These are phyloP conservation scores for Candida silvicultrix DNA, from an alignment of 805 yeast genomes.

Conservation along the genomic window DNA sequence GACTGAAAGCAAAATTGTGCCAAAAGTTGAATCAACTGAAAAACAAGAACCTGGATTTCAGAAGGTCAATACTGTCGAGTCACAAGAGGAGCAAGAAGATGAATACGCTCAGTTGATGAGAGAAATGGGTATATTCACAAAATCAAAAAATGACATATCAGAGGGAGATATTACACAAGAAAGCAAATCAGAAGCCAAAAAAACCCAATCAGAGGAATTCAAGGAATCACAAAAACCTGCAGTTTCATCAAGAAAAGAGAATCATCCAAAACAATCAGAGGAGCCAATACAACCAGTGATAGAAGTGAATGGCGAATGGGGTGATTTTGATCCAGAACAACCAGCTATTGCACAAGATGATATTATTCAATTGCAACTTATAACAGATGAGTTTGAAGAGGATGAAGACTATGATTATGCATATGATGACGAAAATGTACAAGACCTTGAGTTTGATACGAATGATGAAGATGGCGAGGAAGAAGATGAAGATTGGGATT, in stretches of 20 bases:
- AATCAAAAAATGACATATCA: neutral
- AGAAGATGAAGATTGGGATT: constrained; percentile 18
- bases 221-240: neutral
- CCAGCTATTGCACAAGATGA: constrained; percentile 37
- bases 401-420: constrained; percentile 21
- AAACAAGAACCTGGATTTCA: neutral
- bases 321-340: neutral
- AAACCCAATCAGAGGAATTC: neutral
- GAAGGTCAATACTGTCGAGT: no score
- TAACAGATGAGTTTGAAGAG: constrained; percentile 41
- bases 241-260: neutral
- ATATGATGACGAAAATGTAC: constrained; percentile 28
- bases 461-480: constrained; percentile 22
- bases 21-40: neutral
- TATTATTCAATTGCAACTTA: constrained; percentile 44
- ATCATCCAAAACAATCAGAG: neutral
- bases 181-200: neutral
- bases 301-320: neutral
- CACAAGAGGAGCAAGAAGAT: constrained; percentile 3
- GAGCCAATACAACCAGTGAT: neutral
- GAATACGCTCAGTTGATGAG: constrained; percentile 26
- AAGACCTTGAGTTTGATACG: constrained; percentile 31
- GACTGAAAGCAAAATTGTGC: constrained; percentile 1
- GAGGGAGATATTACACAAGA: no score
- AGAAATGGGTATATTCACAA: constrained; percentile 27